Base-by-base conservation (phyloP, 2,329 filamentous ascomycete species). In the Neophaeococcomyces aloes region DNA sequence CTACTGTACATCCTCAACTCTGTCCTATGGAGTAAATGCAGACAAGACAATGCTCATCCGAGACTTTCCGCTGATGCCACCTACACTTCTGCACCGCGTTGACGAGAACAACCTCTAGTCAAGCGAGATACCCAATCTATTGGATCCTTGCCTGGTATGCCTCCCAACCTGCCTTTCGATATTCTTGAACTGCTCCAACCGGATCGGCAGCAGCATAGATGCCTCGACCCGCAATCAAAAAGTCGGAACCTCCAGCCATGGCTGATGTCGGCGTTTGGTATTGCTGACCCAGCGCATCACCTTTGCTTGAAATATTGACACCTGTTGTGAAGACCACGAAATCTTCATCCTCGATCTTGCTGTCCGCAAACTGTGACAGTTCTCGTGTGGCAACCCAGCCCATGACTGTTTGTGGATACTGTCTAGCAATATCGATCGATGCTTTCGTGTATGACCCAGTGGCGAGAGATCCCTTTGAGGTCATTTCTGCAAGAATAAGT, bases 281-380 rank as follows among this genome's bases (percentile, higher is more conserved):
- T 54, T 70, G 67, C 55, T 70, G 67, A 1, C 67, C 67, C 18
- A 70, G 53, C 45, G 66, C 62, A 53, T 70, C 67, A 2, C 67
- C 67, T 53, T 66, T 67, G 6, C 63, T 65, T 7, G 64, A 63
- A 10, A 69, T 57, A 48, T 69, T 69, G 38, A 70, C 65, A 5
- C 67, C 67, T 0, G 67, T 70, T 6, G 67, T 70, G 53, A 70
- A 70, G 5, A 70, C 63, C 3, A 70, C 63, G 48, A 70, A 70
- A 48, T 70, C 67, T 52, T 69, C 67, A 15, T 47, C 38, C 8
- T 35, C 46, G 1, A 48, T 50, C 5, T 51, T 52, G 18, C 50
- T 54, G 5, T 55, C 55, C 3, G 61, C 58, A 36, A 66, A 57
- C 42, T 62, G 61, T 4, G 58, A 60, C 36, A 70, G 47, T 29